Conservation (phyloP, 495 filamentous ascomycete species). For the Aspergillus homomorphus region DNA sequence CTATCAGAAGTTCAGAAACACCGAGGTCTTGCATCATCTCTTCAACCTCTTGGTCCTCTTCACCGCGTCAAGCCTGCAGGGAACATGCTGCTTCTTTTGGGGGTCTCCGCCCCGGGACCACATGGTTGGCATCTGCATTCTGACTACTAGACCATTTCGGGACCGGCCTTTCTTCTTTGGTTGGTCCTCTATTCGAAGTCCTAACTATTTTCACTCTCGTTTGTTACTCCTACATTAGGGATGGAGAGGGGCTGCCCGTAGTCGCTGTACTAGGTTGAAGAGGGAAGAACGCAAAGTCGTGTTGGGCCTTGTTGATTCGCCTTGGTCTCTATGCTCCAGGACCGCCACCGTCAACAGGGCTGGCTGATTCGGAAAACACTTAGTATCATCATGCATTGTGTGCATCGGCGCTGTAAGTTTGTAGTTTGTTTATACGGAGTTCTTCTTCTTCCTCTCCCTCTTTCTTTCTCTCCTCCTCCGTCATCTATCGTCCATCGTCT, state of each 20-base stretch:
- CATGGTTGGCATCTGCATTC: constrained; percentile 44
- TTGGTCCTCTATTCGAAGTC: background rate
- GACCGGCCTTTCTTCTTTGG: constrained; percentile 10
- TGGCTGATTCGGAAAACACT: constrained; percentile 7
- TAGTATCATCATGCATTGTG: background rate
- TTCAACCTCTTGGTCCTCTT: too few species aligned
- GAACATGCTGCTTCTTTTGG: background rate
- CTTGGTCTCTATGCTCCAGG: constrained; percentile 2
- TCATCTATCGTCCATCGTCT: background rate
- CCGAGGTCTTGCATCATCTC: background rate
- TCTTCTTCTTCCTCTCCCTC: constrained; percentile 2
- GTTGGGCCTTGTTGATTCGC: constrained; percentile 5
- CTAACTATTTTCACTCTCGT: background rate
- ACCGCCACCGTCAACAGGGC: constrained; percentile 15
- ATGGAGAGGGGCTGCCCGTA: background rate
- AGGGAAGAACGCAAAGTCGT: background rate
- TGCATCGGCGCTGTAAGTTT: constrained; percentile 6
- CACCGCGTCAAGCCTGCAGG: background rate
- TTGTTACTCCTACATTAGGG: constrained; percentile 1
- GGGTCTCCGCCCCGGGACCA: constrained; percentile 14
- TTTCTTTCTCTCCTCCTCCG: constrained; percentile 3
- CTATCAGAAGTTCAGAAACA: background rate
- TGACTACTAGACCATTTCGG: constrained; percentile 2
- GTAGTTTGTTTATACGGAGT: constrained; percentile 10
- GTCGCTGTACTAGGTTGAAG: too few species aligned